phyloP scores from a whole-genome alignment of 2,329 filamentous ascomycete species.

The Neoascochyta sp. region DNA sequence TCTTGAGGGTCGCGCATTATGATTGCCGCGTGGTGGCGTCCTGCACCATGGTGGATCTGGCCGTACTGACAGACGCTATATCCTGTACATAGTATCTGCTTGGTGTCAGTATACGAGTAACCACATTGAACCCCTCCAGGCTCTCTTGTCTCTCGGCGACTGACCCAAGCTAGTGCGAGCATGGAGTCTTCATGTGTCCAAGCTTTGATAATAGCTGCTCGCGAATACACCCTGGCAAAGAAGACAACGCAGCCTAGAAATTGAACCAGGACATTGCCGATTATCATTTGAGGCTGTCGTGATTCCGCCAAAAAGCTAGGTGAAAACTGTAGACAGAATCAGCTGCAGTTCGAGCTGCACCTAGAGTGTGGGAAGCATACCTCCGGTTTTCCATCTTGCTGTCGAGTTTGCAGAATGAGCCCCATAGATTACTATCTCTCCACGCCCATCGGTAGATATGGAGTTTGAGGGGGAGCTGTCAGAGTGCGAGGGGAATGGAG shows the following conservation, averaged over 20 bases:
- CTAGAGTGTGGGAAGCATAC: slow-evolving; percentile 1
- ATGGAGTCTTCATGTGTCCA: slow-evolving; percentile 18
- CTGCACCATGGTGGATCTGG: slow-evolving; percentile 14
- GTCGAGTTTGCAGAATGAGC: slow-evolving; percentile 5
- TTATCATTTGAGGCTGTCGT: slow-evolving; percentile 14
- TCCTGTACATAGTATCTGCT: slow-evolving; percentile 13
- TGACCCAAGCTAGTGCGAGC: slow-evolving; percentile 16
- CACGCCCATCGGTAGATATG: no score
- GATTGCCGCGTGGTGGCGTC: slow-evolving; percentile 12
- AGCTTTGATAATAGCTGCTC: slow-evolving; percentile 10
- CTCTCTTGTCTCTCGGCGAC: no score
- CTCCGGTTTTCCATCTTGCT: slow-evolving; percentile 3
- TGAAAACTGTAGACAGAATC: slow-evolving; percentile 3
- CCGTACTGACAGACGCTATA: slow-evolving; percentile 21
- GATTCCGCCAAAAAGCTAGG: slow-evolving; percentile 8
- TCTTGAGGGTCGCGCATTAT: slow-evolving; percentile 3
- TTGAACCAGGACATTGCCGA: slow-evolving; percentile 16
- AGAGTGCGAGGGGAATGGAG: no score
- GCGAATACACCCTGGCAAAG: slow-evolving; percentile 17
- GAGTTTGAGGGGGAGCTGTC: no score
- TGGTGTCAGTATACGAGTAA: background rate
- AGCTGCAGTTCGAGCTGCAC: background rate
- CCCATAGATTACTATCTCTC: no score
- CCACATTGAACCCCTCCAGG: background rate
- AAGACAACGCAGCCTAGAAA: slow-evolving; percentile 15